Percentiles rank a stretch among this genome's conserved stretches.
phyloP scores from a whole-genome alignment of 2,329 filamentous ascomycete species.

The Cryphonectria japonica region DNA sequence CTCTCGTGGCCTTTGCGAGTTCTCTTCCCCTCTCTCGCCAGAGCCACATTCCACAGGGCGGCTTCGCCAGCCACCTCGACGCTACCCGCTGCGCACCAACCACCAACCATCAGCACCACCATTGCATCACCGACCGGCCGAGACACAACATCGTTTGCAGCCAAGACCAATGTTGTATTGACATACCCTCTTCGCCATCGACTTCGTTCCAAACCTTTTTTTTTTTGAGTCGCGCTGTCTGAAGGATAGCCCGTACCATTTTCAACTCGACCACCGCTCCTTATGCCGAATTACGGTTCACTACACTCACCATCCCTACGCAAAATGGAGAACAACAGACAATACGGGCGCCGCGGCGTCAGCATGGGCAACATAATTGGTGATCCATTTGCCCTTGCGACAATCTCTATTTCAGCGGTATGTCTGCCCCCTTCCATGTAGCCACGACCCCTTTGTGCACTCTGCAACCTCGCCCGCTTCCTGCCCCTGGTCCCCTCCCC shows the following conservation, averaged over 20 bases:
- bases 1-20: neutral
- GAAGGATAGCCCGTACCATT: slow-evolving; percentile 14
- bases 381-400: slow-evolving; percentile 94
- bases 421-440: neutral
- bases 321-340: slow-evolving; percentile 77
- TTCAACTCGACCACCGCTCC: slow-evolving; percentile 33
- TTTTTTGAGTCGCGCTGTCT: slow-evolving; percentile 18
- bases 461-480: slow-evolving; percentile 5
- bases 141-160: slow-evolving; percentile 1
- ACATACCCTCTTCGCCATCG: neutral
- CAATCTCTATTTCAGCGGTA: slow-evolving; percentile 89
- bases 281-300: slow-evolving; percentile 78
- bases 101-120: slow-evolving; percentile 6
- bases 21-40: neutral
- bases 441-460: slow-evolving; percentile 1
- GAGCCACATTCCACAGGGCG: slow-evolving; percentile 9
- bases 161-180: slow-evolving; percentile 25
- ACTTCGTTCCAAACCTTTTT: neutral
- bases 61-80: slow-evolving; percentile 20
- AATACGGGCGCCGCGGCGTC: slow-evolving; percentile 64
- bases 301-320: slow-evolving; percentile 72
- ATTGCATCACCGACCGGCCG: slow-evolving; percentile 1
- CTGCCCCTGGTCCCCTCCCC: slow-evolving; percentile 1
- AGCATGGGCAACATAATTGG: slow-evolving; percentile 88
- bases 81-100: slow-evolving; percentile 6